Evolutionary conservation across 2,329 filamentous ascomycete species (phyloP), one percentile per base, ranked within the genome.

Genomic region (Fusarium sublunatum): DNA sequence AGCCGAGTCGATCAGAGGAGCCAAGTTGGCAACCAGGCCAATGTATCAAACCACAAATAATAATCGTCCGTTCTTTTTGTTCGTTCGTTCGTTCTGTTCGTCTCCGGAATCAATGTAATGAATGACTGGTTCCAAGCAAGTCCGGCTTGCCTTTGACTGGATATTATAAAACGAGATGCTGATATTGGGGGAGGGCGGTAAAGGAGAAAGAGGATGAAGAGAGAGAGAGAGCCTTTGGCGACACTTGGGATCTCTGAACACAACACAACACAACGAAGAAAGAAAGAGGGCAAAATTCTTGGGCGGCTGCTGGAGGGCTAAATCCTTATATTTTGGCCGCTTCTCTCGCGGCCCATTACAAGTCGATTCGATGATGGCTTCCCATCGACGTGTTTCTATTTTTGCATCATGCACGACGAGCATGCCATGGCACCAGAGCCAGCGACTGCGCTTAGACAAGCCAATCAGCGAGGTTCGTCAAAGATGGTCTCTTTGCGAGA

Each of bases 261-360:
- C 68, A 67, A 72, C 69, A 67, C 19, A 19, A 19, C 19, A 19
- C 19, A 19, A 70, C 64, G 69, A 73, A 69, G 72, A 74, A 3
- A 74, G 71, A 75, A 76, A 76, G 71, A 77, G 74, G 74, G 74
- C 73, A 76, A 77, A 79, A 76, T 76, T 75, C 71, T 60, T 72
- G 56, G 63, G 71, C 67, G 68, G 73, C 71, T 73, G 74, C 75
- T 77, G 78, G 76, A 79, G 75, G 78, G 76, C 76, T 77, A 80
- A 81, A 81, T 81, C 77, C 83, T 86, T 86, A 86, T 86, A 86
- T 84, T 78, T 75, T 81, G 78, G 81, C 77, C 79, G 77, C 73
- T 72, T 73, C 73, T 71, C 72, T 74, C 70, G 74, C 69, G 78
- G 70, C 79, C 80, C 64, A 65, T 66, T 57, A 58, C 38, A 58